These are phyloP conservation scores for Remersonia thermophila DNA, from an alignment of 2,329 filamentous ascomycete species.

Conservation along the genomic window DNA sequence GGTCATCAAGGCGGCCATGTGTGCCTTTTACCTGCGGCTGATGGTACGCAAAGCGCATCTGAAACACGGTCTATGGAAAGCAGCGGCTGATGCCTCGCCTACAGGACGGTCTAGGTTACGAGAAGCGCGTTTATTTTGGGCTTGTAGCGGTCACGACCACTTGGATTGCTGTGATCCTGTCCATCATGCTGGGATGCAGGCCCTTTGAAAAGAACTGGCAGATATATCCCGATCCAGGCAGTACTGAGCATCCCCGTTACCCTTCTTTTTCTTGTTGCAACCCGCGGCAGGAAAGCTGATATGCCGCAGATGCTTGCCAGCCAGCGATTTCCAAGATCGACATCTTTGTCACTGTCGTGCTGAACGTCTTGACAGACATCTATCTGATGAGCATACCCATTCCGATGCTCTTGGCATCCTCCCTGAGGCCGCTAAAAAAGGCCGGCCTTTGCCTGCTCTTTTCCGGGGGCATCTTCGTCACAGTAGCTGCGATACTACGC, in stretches of 20 bases:
- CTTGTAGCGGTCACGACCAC: conserved; percentile 23
- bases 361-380: conserved; percentile 29
- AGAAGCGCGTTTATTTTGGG: conserved; percentile 22
- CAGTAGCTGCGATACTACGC: conserved; percentile 40
- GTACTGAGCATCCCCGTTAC: too few relatives aligned
- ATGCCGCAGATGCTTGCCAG: conserved; percentile 32
- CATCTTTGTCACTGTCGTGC: conserved; percentile 25
- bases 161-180: conserved; percentile 23
- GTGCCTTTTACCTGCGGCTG: conserved; percentile 21
- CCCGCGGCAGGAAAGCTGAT: too few relatives aligned
- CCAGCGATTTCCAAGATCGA: conserved; percentile 27
- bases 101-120: conserved; percentile 19
- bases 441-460: conserved; percentile 40
- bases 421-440: conserved; percentile 37
- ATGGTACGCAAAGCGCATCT: conserved; percentile 10
- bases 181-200: conserved; percentile 24
- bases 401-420: conserved; percentile 41
- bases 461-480: conserved; percentile 42
- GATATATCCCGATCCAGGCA: conserved; percentile 30
- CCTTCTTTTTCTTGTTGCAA: too few relatives aligned
- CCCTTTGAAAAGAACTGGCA: conserved; percentile 29
- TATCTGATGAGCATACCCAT: conserved; percentile 30
- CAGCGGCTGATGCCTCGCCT: too few relatives aligned
- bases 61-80: too few relatives aligned
- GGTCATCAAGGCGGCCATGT: conserved; percentile 20